These are phyloP conservation scores for Linderniella brevidens DNA, from an alignment of 257 asterid species.

Conservation along the genomic window DNA sequence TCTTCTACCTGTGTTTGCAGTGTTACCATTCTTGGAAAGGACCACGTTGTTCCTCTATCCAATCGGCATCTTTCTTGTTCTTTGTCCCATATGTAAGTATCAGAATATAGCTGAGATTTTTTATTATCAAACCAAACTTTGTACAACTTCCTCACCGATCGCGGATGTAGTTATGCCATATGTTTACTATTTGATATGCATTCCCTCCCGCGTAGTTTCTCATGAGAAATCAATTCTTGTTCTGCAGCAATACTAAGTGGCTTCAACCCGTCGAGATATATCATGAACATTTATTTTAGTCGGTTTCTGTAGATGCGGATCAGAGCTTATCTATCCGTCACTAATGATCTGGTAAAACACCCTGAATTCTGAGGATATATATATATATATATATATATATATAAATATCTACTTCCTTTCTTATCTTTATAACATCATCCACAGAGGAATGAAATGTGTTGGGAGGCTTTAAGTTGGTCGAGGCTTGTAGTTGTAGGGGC, in stretches of 20 bases:
- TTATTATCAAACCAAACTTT: too few relatives aligned
- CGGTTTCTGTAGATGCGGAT: slow-evolving; percentile 20
- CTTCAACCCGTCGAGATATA: slow-evolving; percentile 86
- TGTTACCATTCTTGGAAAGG: slow-evolving; percentile 91
- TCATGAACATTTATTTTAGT: slow-evolving; percentile 82
- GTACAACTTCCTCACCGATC: too few relatives aligned
- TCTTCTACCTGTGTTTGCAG: slow-evolving; percentile 29
- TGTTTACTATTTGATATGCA: background rate
- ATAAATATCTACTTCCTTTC: too few relatives aligned
- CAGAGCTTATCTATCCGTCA: too few relatives aligned
- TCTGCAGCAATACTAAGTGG: slow-evolving; percentile 73
- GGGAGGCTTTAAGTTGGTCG: too few relatives aligned
- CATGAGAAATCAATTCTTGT: slow-evolving; percentile 8
- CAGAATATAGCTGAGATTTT: background rate
- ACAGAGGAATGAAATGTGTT: too few relatives aligned
- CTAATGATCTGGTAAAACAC: too few relatives aligned
- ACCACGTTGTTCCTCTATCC: slow-evolving; percentile 94
- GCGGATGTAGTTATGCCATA: background rate
- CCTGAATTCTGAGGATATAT: too few relatives aligned
- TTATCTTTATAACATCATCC: too few relatives aligned
- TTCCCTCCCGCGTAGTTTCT: background rate
- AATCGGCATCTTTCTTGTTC: slow-evolving; percentile 63
- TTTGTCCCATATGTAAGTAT: slow-evolving; percentile 60
- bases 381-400: too few relatives aligned
- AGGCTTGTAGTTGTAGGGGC: too few relatives aligned